Percentiles rank a stretch among this genome's conserved stretches.
Conservation (phyloP, 1,284 basidiomycete species). For the Leccinum fuscescens region DNA sequence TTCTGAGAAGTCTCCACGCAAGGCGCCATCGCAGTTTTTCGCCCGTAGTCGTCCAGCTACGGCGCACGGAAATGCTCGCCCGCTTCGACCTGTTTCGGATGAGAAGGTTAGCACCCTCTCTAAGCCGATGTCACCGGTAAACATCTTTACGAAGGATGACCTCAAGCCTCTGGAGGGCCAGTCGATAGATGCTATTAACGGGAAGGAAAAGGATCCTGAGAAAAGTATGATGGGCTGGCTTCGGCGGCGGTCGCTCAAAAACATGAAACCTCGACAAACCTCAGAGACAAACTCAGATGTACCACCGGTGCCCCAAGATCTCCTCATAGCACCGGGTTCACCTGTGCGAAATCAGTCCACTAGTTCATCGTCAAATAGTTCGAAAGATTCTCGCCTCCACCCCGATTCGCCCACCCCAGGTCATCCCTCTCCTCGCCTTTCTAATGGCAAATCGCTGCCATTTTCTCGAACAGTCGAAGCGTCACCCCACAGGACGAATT, state of each 20-base stretch:
- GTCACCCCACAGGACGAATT: constrained; percentile 12
- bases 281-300: constrained; percentile 20
- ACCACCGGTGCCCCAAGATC: constrained; percentile 15
- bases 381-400: constrained; percentile 24
- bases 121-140: constrained; percentile 12
- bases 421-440: constrained; percentile 12
- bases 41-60: constrained; percentile 14
- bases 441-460: constrained; percentile 19
- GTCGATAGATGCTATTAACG: constrained; percentile 27
- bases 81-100: constrained; percentile 7
- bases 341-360: constrained; percentile 28
- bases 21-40: constrained; percentile 19
- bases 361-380: constrained; percentile 21
- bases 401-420: constrained; percentile 24
- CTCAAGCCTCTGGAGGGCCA: constrained; percentile 7
- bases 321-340: constrained; percentile 17
- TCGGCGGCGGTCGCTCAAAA: constrained; percentile 47
- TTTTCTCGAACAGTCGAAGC: constrained; percentile 3
- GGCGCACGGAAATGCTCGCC: constrained; percentile 8
- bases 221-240: constrained; percentile 54
- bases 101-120: constrained; percentile 15
- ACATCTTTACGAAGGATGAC: constrained; percentile 20
- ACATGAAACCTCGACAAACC: constrained; percentile 22
- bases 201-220: constrained; percentile 43
- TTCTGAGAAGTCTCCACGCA: constrained; percentile 28